A percentile compares a stretch with the other conserved stretches of the same genome.
Evolutionary conservation across 441 rosid species (phyloP).

Genomic region (Populus hybrid): DNA sequence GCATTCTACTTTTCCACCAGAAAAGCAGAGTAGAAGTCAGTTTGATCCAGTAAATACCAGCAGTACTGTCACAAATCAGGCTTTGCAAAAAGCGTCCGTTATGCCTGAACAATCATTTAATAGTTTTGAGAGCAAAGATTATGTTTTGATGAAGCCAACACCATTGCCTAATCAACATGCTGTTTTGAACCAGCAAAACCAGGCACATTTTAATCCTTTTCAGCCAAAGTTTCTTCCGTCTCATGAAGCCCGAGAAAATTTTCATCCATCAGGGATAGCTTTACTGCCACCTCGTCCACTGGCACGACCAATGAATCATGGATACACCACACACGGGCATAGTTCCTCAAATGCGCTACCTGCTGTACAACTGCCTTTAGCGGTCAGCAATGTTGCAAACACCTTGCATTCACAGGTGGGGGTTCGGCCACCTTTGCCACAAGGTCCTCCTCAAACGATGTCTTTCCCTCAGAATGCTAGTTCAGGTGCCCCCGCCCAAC

Average conservation of each 20-base stretch:
- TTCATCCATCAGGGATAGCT: slow-evolving; percentile 37
- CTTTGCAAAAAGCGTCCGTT: slow-evolving; percentile 38
- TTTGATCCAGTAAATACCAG: slow-evolving; percentile 47
- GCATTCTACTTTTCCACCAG: slow-evolving; percentile 41
- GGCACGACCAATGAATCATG: slow-evolving; percentile 39
- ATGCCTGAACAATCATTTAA: slow-evolving; percentile 48
- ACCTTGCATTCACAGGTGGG: slow-evolving; percentile 37
- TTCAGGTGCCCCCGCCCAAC: slow-evolving; percentile 43
- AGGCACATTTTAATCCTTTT: slow-evolving; percentile 36
- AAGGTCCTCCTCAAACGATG: slow-evolving; percentile 52
- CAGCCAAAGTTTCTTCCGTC: slow-evolving; percentile 40
- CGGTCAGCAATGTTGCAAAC: slow-evolving; percentile 39
- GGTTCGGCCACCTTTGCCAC: slow-evolving; percentile 57
- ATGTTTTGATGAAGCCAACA: slow-evolving; percentile 26
- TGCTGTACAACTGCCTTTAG: slow-evolving; percentile 38
- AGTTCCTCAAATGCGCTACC: slow-evolving; percentile 33
- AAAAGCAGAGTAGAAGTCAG: slow-evolving; percentile 33
- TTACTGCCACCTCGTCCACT: slow-evolving; percentile 41
- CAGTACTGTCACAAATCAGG: slow-evolving; percentile 35
- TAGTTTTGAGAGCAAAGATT: slow-evolving; percentile 41
- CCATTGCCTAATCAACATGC: slow-evolving; percentile 39
- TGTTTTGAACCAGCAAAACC: slow-evolving; percentile 50
- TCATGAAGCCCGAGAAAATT: slow-evolving; percentile 38
- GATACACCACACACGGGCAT: slow-evolving; percentile 47
- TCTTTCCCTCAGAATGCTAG: slow-evolving; percentile 45